Base-by-base conservation (phyloP, 2,329 filamentous ascomycete species). In the Endoconidiophora laricicola region DNA sequence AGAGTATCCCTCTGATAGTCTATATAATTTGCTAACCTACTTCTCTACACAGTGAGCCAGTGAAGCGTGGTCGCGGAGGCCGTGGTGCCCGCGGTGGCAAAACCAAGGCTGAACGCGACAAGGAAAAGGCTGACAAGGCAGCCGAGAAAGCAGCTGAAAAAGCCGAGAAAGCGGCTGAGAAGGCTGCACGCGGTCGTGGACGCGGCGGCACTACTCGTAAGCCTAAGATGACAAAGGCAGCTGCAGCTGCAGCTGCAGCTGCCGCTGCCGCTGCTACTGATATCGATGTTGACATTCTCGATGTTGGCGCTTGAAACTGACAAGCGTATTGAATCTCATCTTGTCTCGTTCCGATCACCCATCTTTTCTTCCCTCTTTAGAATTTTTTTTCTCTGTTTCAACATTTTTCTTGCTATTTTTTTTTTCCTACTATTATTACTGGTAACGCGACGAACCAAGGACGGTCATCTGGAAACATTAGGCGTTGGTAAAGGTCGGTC, bases 21-120 rank as follows among this genome's bases (percentile, higher is more conserved):
- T 50, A 39, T 33, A 38, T 49, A 16, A 46, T 14, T 55, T 58
- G 54, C 67, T 70, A 62, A 71, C 59, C 51, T 48, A 38, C 2
- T 41, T 52, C 4, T 47, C 22, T 16, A 46, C 23, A 49, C 59
- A 88, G 83, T 58, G 74, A 79, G 42, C 78, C 78, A 45, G 78
- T 82, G 52, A 84, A 84, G 64, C 77, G 83, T 55, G 76, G 76
- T 36, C 72, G 75, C 37, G 75, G 76, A 29, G 53, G 53, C 16
- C 50, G 50, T 48, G 53, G 49, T 18, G 44, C 45, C 23, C 49
- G 50, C 36, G 49, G 48, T 29, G 50, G 51, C 36, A 54, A 54
- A 40, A 54, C 53, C 47, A 48, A 52, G 39, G 50, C 49, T 5
- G 49, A 52, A 29, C 47, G 52, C 33, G 48, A 52, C 47, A 39